Conservation (phyloP, 805 yeast species). For the Candida coquimbonensis region DNA sequence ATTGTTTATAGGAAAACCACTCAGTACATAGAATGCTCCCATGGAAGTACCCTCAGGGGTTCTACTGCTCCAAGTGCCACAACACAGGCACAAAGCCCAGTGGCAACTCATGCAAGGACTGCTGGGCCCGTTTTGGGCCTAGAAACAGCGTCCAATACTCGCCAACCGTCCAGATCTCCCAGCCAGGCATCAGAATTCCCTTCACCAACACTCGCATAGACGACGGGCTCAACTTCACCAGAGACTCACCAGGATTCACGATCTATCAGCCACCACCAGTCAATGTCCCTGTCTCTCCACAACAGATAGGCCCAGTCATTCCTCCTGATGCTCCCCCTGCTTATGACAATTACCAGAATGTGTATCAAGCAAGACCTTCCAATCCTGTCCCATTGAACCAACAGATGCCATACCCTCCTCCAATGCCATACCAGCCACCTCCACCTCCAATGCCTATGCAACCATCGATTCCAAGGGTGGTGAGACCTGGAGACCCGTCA, state of each 20-base stretch:
- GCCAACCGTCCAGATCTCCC: neutral
- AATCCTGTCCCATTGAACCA: neutral
- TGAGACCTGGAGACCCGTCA: slow-evolving; percentile 72
- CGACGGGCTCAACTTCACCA: slow-evolving; percentile 8
- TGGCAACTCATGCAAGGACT: slow-evolving; percentile 59
- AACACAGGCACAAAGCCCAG: slow-evolving; percentile 63
- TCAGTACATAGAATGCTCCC: slow-evolving; percentile 37
- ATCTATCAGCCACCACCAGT: slow-evolving; percentile 1
- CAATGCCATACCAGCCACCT: neutral
- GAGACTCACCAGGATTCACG: neutral
- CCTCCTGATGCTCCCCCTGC: slow-evolving; percentile 11
- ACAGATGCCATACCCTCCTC: neutral
- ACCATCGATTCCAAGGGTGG: slow-evolving; percentile 27
- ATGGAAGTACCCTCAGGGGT: slow-evolving; percentile 59
- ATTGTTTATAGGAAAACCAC: too few species aligned
- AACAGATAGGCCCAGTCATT: neutral
- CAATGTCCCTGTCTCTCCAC: neutral
- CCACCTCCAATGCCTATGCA: neutral
- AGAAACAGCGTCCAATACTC: slow-evolving; percentile 5
- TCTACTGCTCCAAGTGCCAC: slow-evolving; percentile 58
- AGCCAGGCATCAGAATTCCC: slow-evolving; percentile 13
- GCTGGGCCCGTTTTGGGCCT: slow-evolving; percentile 57
- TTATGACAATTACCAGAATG: neutral
- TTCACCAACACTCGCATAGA: slow-evolving; percentile 12
- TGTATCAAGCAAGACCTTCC: neutral